Evolutionary conservation across 176 grass and related monocot genomes (phyloP), one percentile per base, ranked within the genome.

Genomic region (Aegilops umbellulata): DNA sequence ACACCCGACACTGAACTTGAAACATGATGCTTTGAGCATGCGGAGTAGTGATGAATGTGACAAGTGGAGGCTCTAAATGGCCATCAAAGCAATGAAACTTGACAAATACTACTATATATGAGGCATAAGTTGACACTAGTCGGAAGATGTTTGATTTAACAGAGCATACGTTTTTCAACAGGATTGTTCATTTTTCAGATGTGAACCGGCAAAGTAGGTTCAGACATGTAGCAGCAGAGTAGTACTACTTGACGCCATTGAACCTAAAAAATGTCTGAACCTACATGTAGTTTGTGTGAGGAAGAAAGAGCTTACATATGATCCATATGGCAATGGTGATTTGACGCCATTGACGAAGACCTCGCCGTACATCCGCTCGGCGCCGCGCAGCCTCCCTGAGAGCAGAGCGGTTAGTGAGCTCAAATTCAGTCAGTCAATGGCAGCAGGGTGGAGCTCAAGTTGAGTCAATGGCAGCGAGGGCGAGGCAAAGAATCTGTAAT

Each of bases 301-400:
- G 69, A 72, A 20, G 73, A 1, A 62, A 38, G 24, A 16, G 80
- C 92, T 79, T 91, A 98, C 95, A 87, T 95, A 98, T 57, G 93
- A 98, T 78, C 91, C 95, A 74, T 98, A 98, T 30, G 95, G 93
- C 24, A 98, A 65, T 39, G 64, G 78, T 53, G 83, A 84, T 74
- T 95, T 95, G 61, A 79, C 87, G 16, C 91, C 95, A 83, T 98
- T 98, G 87, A 92, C 82, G 47, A 92, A 98, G 69, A 98, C 88
- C 67, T 98, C 86, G 19, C 95, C 95, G 20, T 94, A 98, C 88
- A 95, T 69, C 84, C 84, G 88, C 16, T 94, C 91, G 13, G 89
- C 76, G 19, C 34, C 65, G 32, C 35, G 84, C 69, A 98, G 74
- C 85, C 88, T 91, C 67, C 93, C 95, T 97, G 77, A 61, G 41